Conservation (phyloP, 1,284 basidiomycete species). For the Malassezia equina region DNA sequence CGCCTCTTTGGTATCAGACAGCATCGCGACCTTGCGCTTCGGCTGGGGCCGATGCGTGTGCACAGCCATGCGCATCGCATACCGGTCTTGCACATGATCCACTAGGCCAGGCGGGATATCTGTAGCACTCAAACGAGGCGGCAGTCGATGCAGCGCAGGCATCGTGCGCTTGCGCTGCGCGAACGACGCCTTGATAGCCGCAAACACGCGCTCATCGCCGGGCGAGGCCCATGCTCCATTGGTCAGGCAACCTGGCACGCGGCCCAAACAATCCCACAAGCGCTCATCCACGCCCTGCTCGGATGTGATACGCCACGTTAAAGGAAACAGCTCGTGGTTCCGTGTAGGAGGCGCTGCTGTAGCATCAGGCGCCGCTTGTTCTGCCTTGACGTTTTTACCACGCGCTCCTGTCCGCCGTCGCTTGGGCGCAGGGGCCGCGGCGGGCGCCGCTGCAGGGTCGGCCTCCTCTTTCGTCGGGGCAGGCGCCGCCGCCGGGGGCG, state of each 20-base stretch:
- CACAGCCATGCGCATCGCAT: conserved; percentile 29
- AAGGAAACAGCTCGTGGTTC: conserved; percentile 30
- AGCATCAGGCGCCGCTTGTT: conserved; percentile 16
- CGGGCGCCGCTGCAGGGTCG: neutral
- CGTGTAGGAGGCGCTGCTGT: conserved; percentile 1
- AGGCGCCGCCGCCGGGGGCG: neutral
- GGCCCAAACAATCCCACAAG: conserved; percentile 38
- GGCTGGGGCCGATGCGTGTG: conserved; percentile 31
- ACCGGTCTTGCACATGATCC: conserved; percentile 38
- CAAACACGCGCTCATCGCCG: neutral
- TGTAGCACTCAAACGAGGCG: conserved; percentile 12
- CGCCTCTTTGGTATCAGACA: conserved; percentile 10
- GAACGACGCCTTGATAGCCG: neutral
- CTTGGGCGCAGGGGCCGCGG: neutral
- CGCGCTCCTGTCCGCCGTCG: neutral
- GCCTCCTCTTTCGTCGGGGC: neutral
- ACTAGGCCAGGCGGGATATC: conserved; percentile 29
- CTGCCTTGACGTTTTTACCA: neutral
- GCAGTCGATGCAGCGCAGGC: conserved; percentile 22
- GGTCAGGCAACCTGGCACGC: conserved; percentile 34
- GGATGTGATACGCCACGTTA: conserved; percentile 24
- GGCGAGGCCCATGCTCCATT: conserved; percentile 2
- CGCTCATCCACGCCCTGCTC: conserved; percentile 28
- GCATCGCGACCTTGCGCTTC: conserved; percentile 32
- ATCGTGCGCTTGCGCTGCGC: neutral